Base-by-base conservation (phyloP, 2,329 filamentous ascomycete genomes). In the Stachybotrys elegans region DNA sequence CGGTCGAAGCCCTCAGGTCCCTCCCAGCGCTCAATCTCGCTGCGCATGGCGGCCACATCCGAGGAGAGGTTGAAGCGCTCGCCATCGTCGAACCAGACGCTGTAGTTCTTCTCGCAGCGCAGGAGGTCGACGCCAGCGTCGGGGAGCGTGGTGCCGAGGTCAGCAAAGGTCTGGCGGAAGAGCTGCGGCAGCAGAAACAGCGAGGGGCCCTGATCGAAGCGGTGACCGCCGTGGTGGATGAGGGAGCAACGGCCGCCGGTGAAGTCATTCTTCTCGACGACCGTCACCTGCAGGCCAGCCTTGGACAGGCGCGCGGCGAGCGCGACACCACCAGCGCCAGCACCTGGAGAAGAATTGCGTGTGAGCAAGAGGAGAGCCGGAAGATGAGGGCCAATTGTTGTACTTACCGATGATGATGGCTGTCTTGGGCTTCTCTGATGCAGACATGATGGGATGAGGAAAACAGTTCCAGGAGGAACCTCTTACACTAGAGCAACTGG, bases 171-270 rank as follows among this genome's bases (percentile, higher is more conserved):
- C 63, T 86, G 79, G 22, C 74, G 71, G 68, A 89, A 90, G 45
- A 88, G 72, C 44, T 78, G 75, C 3, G 86, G 86, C 6, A 89
- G 78, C 0, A 90, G 72, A 16, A 89, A 75, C 4, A 89, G 75
- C 1, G 84, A 88, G 0, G 86, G 86, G 0, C 86, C 86, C 68
- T 88, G 84, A 57, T 90, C 86, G 66, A 89, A 89, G 45, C 86
- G 79, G 60, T 57, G 80, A 43, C 77, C 80, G 39, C 77, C 66
- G 46, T 77, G 67, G 42, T 77, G 67, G 29, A 88, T 73, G 21
- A 88, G 64, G 36, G 79, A 84, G 63, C 84, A 89, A 43, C 86
- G 72, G 4, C 86, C 86, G 37, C 86, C 86, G 0, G 80, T 83
- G 59, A 86, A 86, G 45, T 68, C 67, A 57, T 89, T 88, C 70